Conservation (phyloP, 1,284 basidiomycete species). For the Leccinum proximum region DNA sequence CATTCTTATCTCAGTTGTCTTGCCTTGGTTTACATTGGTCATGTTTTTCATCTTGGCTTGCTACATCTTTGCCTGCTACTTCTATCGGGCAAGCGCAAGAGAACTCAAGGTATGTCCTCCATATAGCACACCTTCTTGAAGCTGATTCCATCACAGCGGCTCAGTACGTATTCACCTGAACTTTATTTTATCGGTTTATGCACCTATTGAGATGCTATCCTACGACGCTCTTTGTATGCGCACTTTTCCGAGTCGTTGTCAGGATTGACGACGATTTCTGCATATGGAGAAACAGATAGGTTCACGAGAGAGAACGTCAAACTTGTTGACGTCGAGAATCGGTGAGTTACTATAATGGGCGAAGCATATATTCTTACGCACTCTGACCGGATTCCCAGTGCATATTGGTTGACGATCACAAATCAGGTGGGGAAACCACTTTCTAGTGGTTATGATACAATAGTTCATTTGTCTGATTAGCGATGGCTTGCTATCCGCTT, state of each 20-base stretch:
- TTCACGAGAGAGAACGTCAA: constrained; percentile 77
- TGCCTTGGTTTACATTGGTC: no score
- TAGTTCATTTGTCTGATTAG: constrained; percentile 34
- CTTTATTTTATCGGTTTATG: constrained; percentile 69
- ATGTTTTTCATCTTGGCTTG: no score
- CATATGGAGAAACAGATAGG: no score
- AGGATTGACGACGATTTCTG: constrained; percentile 84
- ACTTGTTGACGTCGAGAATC: constrained; percentile 84
- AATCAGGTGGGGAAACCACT: constrained; percentile 55
- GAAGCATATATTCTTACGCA: not conserved
- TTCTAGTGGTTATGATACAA: not conserved
- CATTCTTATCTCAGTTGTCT: no score
- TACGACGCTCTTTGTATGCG: constrained; percentile 69
- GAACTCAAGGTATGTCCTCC: no score
- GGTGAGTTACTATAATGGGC: constrained; percentile 34
- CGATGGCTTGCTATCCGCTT: constrained; percentile 90
- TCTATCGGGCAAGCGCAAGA: no score
- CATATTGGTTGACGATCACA: constrained; percentile 83
- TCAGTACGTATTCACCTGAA: no score
- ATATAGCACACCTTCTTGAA: no score
- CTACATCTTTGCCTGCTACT: no score
- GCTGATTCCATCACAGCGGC: no score
- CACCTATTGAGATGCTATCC: constrained; percentile 46
- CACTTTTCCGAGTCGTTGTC: constrained; percentile 90
- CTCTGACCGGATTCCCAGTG: constrained; percentile 38